A percentile compares a stretch with the other conserved stretches of the same genome.
These are phyloP conservation scores for Fraxinus nigra DNA, from an alignment of 305 asterid species.

Conservation along the genomic window DNA sequence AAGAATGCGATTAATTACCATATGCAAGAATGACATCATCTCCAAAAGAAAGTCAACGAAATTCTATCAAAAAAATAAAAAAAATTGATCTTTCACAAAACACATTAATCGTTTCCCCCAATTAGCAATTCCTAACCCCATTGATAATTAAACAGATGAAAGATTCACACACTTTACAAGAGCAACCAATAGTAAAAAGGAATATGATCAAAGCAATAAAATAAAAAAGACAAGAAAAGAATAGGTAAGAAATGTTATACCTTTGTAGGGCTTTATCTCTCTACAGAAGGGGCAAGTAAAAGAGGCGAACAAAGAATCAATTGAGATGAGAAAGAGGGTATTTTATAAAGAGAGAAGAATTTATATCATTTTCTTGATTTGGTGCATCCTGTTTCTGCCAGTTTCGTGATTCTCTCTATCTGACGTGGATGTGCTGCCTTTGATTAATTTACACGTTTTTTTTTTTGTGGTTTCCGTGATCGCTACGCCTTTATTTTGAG, in stretches of 20 bases:
- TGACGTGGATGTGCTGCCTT: background rate
- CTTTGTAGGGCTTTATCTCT: constrained; percentile 16
- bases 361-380: constrained; percentile 12
- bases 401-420: background rate
- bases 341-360: constrained; percentile 22
- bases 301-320: constrained; percentile 14
- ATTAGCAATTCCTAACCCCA: constrained; percentile 5
- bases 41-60: background rate
- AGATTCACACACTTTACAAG: background rate
- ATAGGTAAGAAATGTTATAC: constrained; percentile 21
- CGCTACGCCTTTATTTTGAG: too few relatives aligned
- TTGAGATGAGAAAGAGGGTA: background rate
- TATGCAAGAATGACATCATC: background rate
- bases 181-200: background rate
- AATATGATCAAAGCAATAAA: background rate
- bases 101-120: background rate
- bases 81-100: background rate
- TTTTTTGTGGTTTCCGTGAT: too few relatives aligned
- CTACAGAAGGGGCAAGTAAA: constrained; percentile 2
- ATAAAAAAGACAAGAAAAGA: background rate
- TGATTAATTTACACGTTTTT: too few relatives aligned
- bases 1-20: background rate
- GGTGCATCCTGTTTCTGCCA: background rate
- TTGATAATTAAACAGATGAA: background rate
- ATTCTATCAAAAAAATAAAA: background rate